phyloP scores from a whole-genome alignment of 805 yeast genomes.

The Teunomyces funiuensis region DNA sequence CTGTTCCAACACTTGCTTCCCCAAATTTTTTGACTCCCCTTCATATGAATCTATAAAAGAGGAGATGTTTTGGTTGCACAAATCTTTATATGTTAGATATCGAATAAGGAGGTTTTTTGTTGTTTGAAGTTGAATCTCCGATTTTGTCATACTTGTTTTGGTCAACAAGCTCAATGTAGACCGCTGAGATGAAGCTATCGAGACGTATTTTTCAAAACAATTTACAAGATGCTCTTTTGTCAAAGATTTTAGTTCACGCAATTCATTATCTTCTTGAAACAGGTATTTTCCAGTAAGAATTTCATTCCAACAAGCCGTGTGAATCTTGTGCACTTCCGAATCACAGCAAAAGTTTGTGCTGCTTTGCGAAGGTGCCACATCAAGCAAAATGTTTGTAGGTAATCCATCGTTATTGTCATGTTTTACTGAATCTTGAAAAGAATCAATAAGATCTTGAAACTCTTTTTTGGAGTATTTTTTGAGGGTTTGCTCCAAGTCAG shows the following conservation, averaged over 20 bases:
- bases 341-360: constrained; percentile 24
- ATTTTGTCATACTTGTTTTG: constrained; percentile 11
- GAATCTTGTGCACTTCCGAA: constrained; percentile 26
- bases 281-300: constrained; percentile 44
- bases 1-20: not conserved
- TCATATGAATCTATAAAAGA: not conserved
- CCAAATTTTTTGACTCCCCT: not conserved
- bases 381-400: constrained; percentile 24
- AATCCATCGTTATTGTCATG: constrained; percentile 5
- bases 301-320: constrained; percentile 50
- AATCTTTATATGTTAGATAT: not conserved
- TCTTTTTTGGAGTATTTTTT: constrained; percentile 27
- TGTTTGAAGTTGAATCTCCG: constrained; percentile 1
- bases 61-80: not conserved
- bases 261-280: constrained; percentile 37
- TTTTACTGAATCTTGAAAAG: constrained; percentile 30
- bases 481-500: constrained; percentile 38
- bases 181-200: constrained; percentile 15
- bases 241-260: constrained; percentile 31
- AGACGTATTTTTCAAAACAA: constrained; percentile 12
- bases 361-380: constrained; percentile 23
- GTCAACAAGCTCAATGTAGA: constrained; percentile 14
- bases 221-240: constrained; percentile 18
- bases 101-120: constrained; percentile 1
- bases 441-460: constrained; percentile 35